These are phyloP conservation scores for Corymbia calophylla DNA, from an alignment of 441 rosid genomes.

Conservation along the genomic window DNA sequence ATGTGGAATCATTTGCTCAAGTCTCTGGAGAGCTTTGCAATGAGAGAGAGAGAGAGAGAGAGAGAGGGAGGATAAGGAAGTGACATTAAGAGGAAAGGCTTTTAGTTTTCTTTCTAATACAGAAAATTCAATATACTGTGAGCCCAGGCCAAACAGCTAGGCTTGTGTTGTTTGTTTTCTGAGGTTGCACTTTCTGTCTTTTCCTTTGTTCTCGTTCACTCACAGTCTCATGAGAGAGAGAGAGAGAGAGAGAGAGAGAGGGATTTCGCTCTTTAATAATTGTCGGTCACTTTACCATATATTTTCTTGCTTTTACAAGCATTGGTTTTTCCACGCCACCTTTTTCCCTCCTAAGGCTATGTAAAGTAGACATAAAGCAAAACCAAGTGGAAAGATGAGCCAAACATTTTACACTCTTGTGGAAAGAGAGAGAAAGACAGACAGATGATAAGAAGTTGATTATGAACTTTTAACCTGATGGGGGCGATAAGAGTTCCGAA, in stretches of 20 bases:
- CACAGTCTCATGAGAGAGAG: not conserved
- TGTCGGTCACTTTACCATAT: not conserved
- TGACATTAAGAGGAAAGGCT: not conserved
- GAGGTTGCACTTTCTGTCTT: conserved; percentile 3
- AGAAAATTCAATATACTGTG: not conserved
- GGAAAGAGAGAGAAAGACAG: not conserved
- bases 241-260: not conserved
- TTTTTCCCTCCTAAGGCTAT: not conserved
- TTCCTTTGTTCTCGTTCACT: not conserved
- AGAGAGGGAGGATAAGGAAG: not conserved
- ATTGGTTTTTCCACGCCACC: not conserved
- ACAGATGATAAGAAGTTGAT: not conserved
- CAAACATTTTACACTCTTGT: not conserved
- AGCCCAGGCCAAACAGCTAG: not conserved
- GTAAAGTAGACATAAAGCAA: conserved; percentile 2
- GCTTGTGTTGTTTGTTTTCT: not conserved
- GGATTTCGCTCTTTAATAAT: not conserved
- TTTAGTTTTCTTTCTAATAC: not conserved
- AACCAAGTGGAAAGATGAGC: not conserved
- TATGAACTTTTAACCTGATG: not conserved
- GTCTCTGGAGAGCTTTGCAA: not conserved
- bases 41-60: not conserved
- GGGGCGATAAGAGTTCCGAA: not conserved
- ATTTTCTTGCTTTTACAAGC: not conserved
- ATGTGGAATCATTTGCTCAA: not conserved